phyloP scores from a whole-genome alignment of 768 basidiomycete species.

The Hydnum rufescens region DNA sequence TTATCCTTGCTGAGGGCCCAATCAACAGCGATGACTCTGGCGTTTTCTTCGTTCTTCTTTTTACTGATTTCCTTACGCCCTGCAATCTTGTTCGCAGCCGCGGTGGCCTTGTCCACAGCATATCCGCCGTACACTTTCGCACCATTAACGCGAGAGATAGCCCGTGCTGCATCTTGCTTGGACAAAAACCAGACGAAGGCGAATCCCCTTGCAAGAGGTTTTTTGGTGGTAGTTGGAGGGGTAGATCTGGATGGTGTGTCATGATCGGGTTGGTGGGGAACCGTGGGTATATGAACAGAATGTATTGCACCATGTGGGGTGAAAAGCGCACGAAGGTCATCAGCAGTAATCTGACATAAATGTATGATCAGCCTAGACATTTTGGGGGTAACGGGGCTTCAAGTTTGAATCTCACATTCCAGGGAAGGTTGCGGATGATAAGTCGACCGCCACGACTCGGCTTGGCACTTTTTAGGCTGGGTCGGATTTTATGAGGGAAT shows the following conservation, averaged over 20 bases:
- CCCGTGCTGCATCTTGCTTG: constrained; percentile 66
- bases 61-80: constrained; percentile 14
- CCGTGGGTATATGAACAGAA: constrained; percentile 54
- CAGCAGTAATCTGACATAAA: constrained; percentile 40
- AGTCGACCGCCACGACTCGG: constrained; percentile 61
- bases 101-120: background rate
- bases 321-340: constrained; percentile 72
- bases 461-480: constrained; percentile 18
- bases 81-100: constrained; percentile 4
- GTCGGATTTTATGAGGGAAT: constrained; percentile 34
- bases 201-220: constrained; percentile 42
- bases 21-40: constrained; percentile 72
- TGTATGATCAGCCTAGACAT: background rate
- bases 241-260: constrained; percentile 5
- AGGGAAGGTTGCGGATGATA: constrained; percentile 82
- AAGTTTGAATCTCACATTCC: constrained; percentile 19
- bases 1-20: constrained; percentile 91
- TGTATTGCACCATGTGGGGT: constrained; percentile 74
- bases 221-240: constrained; percentile 19
- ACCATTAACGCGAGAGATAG: constrained; percentile 64
- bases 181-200: constrained; percentile 91
- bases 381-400: background rate
- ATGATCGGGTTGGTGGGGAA: background rate
- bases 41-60: constrained; percentile 16
- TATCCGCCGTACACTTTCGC: constrained; percentile 40